Evolutionary conservation across 148 eudicot genomes (phyloP).

Genomic region (Silene conica): DNA sequence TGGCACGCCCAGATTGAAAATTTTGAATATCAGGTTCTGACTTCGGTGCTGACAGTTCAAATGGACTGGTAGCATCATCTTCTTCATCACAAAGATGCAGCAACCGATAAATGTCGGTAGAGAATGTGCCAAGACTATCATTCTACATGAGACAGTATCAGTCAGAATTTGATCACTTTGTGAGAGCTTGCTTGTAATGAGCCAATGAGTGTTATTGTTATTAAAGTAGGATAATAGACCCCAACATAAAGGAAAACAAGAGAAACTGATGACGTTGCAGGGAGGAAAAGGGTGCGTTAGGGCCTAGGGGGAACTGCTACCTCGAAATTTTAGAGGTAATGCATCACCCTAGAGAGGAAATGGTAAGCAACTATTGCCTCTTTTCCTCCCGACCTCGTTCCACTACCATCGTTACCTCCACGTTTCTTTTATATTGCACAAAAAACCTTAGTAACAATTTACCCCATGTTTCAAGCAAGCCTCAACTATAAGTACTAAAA

Average conservation of each 20-base stretch:
- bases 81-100: conserved; percentile 85
- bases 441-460: too few species aligned
- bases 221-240: not conserved
- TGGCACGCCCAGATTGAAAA: conserved; percentile 30
- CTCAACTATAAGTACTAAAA: not conserved
- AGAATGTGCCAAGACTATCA: conserved; percentile 70
- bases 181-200: not conserved
- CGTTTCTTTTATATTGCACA: too few species aligned
- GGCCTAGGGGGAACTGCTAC: too few species aligned
- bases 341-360: too few species aligned
- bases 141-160: conserved; percentile 50
- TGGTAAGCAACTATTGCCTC: too few species aligned
- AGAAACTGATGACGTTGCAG: not conserved
- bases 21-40: conserved; percentile 68
- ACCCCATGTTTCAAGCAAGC: not conserved
- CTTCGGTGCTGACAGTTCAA: conserved; percentile 60
- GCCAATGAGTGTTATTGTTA: not conserved
- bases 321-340: too few species aligned
- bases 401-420: too few species aligned
- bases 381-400: too few species aligned
- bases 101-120: conserved; percentile 73
- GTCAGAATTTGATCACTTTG: conserved; percentile 3
- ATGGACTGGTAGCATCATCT: conserved; percentile 91
- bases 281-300: too few species aligned
- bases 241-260: not conserved